Evolutionary conservation across 108 stramenopile genomes (phyloP).

Genomic region (Nitzschia sp.): DNA sequence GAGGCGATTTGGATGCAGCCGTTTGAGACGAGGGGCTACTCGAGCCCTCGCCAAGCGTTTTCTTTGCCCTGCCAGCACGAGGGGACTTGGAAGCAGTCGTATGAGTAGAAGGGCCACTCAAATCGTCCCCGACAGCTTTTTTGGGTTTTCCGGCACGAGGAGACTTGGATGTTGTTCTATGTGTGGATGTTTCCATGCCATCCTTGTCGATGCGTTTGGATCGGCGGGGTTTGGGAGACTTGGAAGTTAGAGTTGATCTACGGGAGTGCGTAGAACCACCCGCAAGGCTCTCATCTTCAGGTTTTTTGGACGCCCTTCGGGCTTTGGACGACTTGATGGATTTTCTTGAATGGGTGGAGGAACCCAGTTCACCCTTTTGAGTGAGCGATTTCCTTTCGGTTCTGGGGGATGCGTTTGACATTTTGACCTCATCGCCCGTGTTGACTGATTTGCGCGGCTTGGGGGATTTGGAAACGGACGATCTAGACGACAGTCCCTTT

Average conservation of each 20-base stretch:
- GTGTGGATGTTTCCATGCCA: neutral
- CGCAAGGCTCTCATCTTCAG: neutral
- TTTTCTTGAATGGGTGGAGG: conserved; percentile 1
- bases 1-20: conserved; percentile 1
- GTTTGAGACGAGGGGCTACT: neutral
- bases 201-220: neutral
- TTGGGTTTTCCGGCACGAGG: conserved; percentile 4
- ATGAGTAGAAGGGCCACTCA: neutral
- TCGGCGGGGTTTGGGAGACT: conserved; percentile 6
- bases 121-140: neutral
- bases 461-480: neutral
- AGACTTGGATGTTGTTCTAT: neutral
- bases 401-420: neutral
- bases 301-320: neutral
- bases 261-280: neutral
- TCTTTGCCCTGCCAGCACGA: neutral
- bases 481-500: neutral
- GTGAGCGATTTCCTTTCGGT: neutral
- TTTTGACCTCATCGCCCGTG: neutral
- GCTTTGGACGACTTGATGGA: neutral
- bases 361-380: neutral
- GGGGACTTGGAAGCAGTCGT: neutral
- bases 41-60: neutral
- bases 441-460: neutral
- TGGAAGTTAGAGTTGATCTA: neutral